Evolutionary conservation across 2,329 filamentous ascomycete species (phyloP), one percentile per base, ranked within the genome.

Genomic region (Alternaria sp.): DNA sequence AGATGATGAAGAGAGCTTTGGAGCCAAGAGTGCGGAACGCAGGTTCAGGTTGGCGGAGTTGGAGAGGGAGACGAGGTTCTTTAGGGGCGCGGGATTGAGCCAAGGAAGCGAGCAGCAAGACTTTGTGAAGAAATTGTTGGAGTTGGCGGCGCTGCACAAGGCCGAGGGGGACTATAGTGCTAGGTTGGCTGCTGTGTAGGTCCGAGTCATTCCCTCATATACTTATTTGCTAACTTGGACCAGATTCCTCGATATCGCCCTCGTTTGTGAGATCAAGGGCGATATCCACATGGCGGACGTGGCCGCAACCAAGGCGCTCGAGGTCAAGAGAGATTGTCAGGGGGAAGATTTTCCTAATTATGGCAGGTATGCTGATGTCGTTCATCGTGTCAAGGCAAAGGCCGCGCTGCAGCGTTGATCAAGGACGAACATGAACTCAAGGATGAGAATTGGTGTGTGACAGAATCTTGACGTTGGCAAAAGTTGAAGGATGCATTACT

Each of bases 211-310:
- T 3, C 3, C 1, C 14, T 36, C 32, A 36, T 5, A 16, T 16
- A 36, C 14, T 3, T 6, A 3, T 14, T 14, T 12, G 46, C 62
- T 67, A n/a, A 70, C 53, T 4, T 3, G 7, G 12, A 18, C 3
- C 34, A 77, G 74, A 16, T 78, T 72, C 27, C 54, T 77, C 14
- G 76, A 78, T 38, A 68, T 78, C 30, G 75, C 74, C 16, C 61
- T 79, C 0, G 52, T 76, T 16, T 76, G 73, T 44, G 75, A 77
- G 58, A 14, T 54, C 4, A 62, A 63, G 5, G 62, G 60, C 4
- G 73, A 78, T 28, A 55, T 70, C 9, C 56, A 46, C 43, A 62
- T 68, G 56, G 76, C 71, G 2, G 52, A 63, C 11, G 18, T 32
- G 12, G 66, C 65, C 11, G 71, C 70, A 1, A 40, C 32, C n/a